Conservation (phyloP, 202 grass and related monocot genomes). For the Panicum hallii region DNA sequence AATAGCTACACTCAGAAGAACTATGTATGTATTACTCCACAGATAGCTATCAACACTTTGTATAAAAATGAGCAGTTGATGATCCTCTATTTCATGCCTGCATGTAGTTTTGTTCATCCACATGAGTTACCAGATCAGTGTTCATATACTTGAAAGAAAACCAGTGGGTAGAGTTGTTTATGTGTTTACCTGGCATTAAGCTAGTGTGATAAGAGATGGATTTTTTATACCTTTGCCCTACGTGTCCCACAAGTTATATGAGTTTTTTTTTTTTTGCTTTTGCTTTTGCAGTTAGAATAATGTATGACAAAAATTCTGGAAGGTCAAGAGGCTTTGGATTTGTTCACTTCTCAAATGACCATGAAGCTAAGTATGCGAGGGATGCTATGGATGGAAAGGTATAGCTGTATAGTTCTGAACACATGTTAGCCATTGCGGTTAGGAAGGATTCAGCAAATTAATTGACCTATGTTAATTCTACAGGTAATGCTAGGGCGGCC, state of each 20-base stretch:
- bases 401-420: constrained; percentile 9
- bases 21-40: constrained; percentile 2
- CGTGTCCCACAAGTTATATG: constrained; percentile 36
- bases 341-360: constrained; percentile 75
- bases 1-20: not conserved
- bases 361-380: constrained; percentile 81
- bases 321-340: constrained; percentile 95
- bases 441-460: constrained; percentile 40
- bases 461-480: constrained; percentile 24
- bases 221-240: constrained; percentile 32
- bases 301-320: constrained; percentile 94
- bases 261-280: constrained; percentile 37
- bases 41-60: constrained; percentile 19
- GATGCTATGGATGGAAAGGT: constrained; percentile 94
- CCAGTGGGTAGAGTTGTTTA: constrained; percentile 1
- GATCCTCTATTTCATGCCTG: not conserved
- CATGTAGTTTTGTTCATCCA: constrained; percentile 25
- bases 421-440: not conserved
- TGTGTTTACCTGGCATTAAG: constrained; percentile 29
- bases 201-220: constrained; percentile 18
- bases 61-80: not conserved
- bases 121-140: constrained; percentile 14
- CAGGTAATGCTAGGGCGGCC: constrained; percentile 83
- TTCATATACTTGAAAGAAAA: constrained; percentile 39
- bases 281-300: constrained; percentile 71